phyloP scores from a whole-genome alignment of 2,329 filamentous ascomycete genomes.

The Fusarium poae region DNA sequence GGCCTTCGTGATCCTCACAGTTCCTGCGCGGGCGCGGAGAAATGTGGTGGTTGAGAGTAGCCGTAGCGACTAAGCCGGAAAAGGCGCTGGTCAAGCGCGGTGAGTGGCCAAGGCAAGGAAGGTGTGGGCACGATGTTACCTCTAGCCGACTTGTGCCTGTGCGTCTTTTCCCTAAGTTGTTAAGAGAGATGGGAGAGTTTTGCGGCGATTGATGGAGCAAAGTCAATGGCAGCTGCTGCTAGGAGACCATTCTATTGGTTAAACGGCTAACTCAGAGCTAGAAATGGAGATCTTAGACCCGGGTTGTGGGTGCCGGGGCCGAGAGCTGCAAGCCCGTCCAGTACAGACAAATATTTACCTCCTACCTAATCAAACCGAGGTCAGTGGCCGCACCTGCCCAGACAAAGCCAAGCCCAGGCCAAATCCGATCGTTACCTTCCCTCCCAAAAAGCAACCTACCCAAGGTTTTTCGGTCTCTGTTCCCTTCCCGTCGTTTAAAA shows the following conservation, averaged over 20 bases:
- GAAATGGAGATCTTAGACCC: slow-evolving; percentile 22
- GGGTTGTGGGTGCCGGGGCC: slow-evolving; percentile 43
- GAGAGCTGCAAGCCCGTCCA: slow-evolving; percentile 18
- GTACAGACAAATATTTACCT: slow-evolving; percentile 16
- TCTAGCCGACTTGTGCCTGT: slow-evolving; percentile 41
- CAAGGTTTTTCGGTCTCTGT: slow-evolving; percentile 21
- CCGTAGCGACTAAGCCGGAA: slow-evolving; percentile 40
- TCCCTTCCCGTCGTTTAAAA: slow-evolving; percentile 42
- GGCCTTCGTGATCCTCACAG: slow-evolving; percentile 5
- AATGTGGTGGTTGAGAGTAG: slow-evolving; percentile 43
- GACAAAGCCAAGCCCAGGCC: slow-evolving; percentile 42
- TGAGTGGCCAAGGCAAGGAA: slow-evolving; percentile 37
- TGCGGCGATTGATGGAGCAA: slow-evolving; percentile 19
- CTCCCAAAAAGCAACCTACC: slow-evolving; percentile 27
- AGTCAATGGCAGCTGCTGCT: slow-evolving; percentile 32
- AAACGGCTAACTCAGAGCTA: slow-evolving; percentile 6
- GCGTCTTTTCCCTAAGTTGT: slow-evolving; percentile 40
- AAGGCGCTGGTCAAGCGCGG: slow-evolving; percentile 40
- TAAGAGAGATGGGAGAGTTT: slow-evolving; percentile 37
- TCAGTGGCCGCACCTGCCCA: slow-evolving; percentile 42
- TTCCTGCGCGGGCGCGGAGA: slow-evolving; percentile 20
- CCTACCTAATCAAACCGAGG: slow-evolving; percentile 48
- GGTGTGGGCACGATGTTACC: slow-evolving; percentile 36
- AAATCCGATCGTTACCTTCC: slow-evolving; percentile 43
- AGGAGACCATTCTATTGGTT: slow-evolving; percentile 26